Conservation (phyloP, 768 basidiomycete genomes). For the Termitomyces sp. region DNA sequence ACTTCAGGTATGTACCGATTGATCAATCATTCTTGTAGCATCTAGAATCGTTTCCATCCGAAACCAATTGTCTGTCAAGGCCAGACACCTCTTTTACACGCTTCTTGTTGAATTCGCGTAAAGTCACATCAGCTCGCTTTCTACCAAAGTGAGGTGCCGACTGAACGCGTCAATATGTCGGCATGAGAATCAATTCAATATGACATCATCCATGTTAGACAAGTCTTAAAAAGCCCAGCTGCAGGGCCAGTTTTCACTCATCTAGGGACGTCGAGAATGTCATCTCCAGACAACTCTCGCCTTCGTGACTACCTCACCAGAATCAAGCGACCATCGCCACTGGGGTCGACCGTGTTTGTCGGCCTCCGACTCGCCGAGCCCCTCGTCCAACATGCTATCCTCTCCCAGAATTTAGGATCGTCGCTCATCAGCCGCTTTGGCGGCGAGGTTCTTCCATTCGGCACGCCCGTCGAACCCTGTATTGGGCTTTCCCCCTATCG, state of each 20-base stretch:
- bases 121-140: too few relatives aligned
- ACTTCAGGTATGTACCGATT: too few relatives aligned
- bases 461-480: conserved; percentile 1
- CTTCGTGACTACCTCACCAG: conserved; percentile 3
- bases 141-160: neutral
- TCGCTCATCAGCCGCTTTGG: conserved; percentile 5
- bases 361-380: conserved; percentile 8
- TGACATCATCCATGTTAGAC: conserved; percentile 1
- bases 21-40: neutral
- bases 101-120: neutral
- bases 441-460: neutral
- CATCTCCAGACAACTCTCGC: neutral
- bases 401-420: conserved; percentile 4
- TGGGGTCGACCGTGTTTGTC: conserved; percentile 8
- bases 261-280: neutral
- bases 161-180: neutral
- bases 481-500: conserved; percentile 8
- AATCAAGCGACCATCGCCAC: conserved; percentile 5
- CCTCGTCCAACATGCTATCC: conserved; percentile 5
- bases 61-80: neutral
- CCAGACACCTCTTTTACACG: neutral
- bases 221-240: neutral
- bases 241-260: too few relatives aligned
- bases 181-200: neutral
- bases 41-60: neutral